Base-by-base conservation (phyloP, 345 rosid genomes). In the Citrus hindsii region DNA sequence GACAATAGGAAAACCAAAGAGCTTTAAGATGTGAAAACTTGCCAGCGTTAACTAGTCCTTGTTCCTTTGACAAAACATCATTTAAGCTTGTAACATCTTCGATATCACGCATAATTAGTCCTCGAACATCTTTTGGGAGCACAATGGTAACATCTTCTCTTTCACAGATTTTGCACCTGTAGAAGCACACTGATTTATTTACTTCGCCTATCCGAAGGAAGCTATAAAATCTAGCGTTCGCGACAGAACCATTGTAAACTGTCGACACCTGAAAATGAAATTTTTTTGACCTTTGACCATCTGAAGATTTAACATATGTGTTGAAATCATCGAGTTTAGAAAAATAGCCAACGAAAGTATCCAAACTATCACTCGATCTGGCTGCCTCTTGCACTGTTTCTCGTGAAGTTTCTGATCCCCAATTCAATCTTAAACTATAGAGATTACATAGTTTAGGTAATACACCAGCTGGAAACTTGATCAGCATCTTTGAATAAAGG, bases 401-500 rank as follows among this genome's bases (percentile, higher is more conserved):
- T 35, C 1, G 19, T 12, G 13, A 32, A 33, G 21, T 12, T 33
- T 6, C 7, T 3, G 22, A 37, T 58, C 76, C 65, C 21, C 4
- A 58, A 4, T 7, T 6, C 0, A 71, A 9, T 9, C 25, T 28
- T 12, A 73, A 32, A 27, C 24, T 35, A 10, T 10, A 2, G 48
- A 73, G 32, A n/a, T 5, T 18, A n/a, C 12, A 4, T 21, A 33
- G n/a, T 2, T 22, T 58, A 35, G 32, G 48, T 8, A 58, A 24
- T 24, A 33, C 8, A 6, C n/a, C 66, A 9, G 6, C 19, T 22
- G 32, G 76, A 0, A 73, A 58, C 48, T 10, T 19, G 1, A 7
- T 5, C 5, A 58, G 48, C 7, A 0, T 0, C 1, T 0, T 2
- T 10, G 10, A 28, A 25, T 0, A 1, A 38, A 59, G 63, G 51